Conservation (phyloP, 108 stramenopile species). For the Discostella pseudostelligera region DNA sequence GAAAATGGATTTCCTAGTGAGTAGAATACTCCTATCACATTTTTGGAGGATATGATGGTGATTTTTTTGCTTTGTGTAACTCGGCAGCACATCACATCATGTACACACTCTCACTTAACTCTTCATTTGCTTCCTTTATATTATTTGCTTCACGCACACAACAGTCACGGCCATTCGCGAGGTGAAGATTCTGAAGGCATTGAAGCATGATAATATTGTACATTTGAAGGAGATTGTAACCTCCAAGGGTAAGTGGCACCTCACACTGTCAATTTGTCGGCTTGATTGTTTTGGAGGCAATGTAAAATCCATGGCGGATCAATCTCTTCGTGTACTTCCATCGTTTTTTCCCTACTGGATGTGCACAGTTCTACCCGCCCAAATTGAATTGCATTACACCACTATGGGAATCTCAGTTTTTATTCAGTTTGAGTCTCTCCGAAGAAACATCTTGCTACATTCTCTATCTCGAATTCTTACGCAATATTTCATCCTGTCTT, state of each 20-base stretch:
- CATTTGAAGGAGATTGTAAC: conserved; percentile 89
- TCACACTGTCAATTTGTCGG: no score
- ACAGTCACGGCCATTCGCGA: conserved; percentile 93
- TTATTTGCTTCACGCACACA: no score
- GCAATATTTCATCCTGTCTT: neutral
- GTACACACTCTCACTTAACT: no score
- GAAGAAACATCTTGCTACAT: conserved; percentile 39
- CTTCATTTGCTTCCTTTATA: no score
- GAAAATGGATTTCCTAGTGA: conserved; percentile 92
- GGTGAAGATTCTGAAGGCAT: conserved; percentile 90
- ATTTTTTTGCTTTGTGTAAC: no score
- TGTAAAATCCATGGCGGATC: conserved; percentile 52
- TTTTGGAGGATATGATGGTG: no score
- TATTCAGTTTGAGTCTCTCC: conserved; percentile 18
- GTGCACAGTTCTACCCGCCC: conserved; percentile 83
- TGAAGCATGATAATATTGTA: conserved; percentile 87
- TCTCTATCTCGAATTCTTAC: conserved; percentile 23
- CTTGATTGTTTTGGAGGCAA: neutral
- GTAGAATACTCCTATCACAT: no score
- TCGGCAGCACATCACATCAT: no score
- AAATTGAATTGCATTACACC: conserved; percentile 58
- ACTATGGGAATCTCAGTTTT: conserved; percentile 54
- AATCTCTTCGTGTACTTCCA: conserved; percentile 74
- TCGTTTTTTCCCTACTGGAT: conserved; percentile 49
- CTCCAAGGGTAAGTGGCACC: conserved; percentile 74